Conservation (phyloP, 1,284 basidiomycete genomes). For the Naganishia sp. region DNA sequence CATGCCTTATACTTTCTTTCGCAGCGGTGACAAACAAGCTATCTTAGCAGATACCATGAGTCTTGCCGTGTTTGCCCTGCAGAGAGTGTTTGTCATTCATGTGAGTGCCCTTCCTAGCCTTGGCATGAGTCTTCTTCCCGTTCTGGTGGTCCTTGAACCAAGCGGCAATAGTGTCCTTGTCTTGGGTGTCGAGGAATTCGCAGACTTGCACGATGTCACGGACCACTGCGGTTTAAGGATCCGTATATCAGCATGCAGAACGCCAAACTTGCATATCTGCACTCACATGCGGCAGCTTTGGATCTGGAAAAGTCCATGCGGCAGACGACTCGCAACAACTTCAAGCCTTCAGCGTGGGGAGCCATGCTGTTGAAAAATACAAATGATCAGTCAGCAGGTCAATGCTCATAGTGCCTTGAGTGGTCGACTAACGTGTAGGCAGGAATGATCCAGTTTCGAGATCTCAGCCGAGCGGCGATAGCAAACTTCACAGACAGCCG, state of each 20-base stretch:
- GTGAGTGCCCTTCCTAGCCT: slow-evolving; percentile 16
- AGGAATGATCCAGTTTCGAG: slow-evolving; percentile 36
- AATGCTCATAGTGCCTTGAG: no score
- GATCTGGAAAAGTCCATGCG: slow-evolving; percentile 35
- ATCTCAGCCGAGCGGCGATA: slow-evolving; percentile 33
- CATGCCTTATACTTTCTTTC: no score
- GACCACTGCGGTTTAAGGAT: slow-evolving; percentile 23
- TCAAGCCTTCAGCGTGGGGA: slow-evolving; percentile 28
- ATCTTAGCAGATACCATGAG: slow-evolving; percentile 33
- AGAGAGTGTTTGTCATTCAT: slow-evolving; percentile 24
- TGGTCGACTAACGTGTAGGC: slow-evolving; percentile 27
- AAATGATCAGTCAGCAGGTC: neutral
- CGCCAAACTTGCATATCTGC: neutral
- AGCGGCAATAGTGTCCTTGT: slow-evolving; percentile 28
- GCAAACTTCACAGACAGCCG: slow-evolving; percentile 33
- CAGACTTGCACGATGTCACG: slow-evolving; percentile 34
- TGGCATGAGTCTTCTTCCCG: slow-evolving; percentile 17
- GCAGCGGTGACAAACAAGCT: no score
- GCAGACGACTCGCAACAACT: slow-evolving; percentile 34
- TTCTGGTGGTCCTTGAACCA: slow-evolving; percentile 24
- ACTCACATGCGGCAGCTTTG: slow-evolving; percentile 31
- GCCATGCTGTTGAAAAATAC: slow-evolving; percentile 23
- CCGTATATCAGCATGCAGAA: neutral
- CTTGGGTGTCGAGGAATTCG: slow-evolving; percentile 34
- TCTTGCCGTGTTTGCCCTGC: slow-evolving; percentile 32